Percentiles rank a stretch among this genome's conserved stretches.
Conservation (phyloP, 2,329 filamentous ascomycete species). For the Phaeoacremonium minimum region DNA sequence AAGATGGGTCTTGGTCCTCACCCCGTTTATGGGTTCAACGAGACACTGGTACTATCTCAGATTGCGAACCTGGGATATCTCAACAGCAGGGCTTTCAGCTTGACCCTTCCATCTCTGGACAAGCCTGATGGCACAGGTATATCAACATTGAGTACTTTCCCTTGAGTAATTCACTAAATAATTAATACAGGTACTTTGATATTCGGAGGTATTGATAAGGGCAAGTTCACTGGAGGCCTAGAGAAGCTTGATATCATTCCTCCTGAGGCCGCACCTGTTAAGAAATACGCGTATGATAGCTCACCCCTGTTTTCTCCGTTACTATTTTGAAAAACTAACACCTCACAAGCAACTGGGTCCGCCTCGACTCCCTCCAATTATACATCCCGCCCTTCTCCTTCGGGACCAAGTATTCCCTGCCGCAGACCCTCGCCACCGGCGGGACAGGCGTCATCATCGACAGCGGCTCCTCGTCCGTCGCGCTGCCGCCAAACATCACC, state of each 20-base stretch:
- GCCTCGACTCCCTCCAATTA: background rate
- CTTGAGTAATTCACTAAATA: too few species aligned
- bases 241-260: background rate
- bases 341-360: background rate
- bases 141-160: background rate
- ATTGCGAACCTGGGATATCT: background rate
- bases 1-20: background rate
- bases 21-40: background rate
- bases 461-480: background rate
- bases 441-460: background rate
- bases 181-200: background rate
- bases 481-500: background rate
- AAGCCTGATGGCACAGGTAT: background rate
- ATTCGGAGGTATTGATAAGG: background rate
- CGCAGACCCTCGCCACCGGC: background rate
- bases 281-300: background rate
- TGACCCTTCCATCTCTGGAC: background rate
- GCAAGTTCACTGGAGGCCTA: background rate
- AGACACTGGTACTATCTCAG: background rate
- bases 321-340: background rate
- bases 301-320: background rate
- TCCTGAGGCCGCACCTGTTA: background rate
- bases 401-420: background rate
- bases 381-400: background rate
- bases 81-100: background rate